These are phyloP conservation scores for Leucogyrophana mollusca DNA, from an alignment of 768 basidiomycete species.

Conservation along the genomic window DNA sequence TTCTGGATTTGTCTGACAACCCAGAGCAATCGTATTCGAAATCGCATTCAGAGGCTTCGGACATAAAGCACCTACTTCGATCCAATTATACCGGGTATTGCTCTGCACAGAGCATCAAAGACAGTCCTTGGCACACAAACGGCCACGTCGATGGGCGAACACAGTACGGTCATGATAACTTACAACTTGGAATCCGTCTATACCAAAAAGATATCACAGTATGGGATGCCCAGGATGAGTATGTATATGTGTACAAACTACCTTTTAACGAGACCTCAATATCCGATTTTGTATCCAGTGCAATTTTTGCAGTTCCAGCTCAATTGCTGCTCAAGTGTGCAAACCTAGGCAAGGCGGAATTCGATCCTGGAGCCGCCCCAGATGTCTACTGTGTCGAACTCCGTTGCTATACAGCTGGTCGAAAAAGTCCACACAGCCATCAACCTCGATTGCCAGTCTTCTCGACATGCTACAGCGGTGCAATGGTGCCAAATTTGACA, in stretches of 20 bases:
- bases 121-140: too few species aligned
- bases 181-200: constrained; percentile 13
- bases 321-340: constrained; percentile 21
- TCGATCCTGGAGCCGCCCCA: constrained; percentile 8
- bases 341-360: constrained; percentile 1
- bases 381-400: constrained; percentile 16
- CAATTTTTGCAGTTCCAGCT: constrained; percentile 19
- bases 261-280: background rate
- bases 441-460: constrained; percentile 4
- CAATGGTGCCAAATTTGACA: constrained; percentile 1
- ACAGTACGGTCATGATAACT: constrained; percentile 4
- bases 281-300: constrained; percentile 10
- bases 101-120: too few species aligned
- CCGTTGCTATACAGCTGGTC: constrained; percentile 15
- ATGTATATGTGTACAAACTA: constrained; percentile 3
- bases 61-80: background rate
- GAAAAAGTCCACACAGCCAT: constrained; percentile 2
- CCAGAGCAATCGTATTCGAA: background rate
- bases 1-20: background rate
- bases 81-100: too few species aligned
- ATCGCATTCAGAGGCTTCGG: background rate
- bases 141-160: too few species aligned
- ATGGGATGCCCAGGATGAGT: constrained; percentile 23
- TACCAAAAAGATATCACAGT: constrained; percentile 18
- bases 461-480: constrained; percentile 14